These are phyloP conservation scores for Candida albicans DNA, from an alignment of 1,139 yeast species.

Conservation along the genomic window DNA sequence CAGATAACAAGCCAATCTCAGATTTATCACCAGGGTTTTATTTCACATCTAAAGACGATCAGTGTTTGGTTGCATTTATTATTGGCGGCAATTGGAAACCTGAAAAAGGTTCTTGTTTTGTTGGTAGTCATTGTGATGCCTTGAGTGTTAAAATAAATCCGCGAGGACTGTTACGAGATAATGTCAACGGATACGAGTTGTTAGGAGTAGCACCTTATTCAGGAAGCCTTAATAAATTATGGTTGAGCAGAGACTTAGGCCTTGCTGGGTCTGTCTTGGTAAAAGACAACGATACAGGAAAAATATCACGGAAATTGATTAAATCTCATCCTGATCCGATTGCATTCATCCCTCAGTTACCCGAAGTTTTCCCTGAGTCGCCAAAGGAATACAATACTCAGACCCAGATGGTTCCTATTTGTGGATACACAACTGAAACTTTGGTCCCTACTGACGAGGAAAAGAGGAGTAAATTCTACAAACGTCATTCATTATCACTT, in stretches of 20 bases:
- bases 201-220: slow-evolving; percentile 70
- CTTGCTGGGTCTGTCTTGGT: slow-evolving; percentile 62
- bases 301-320: slow-evolving; percentile 44
- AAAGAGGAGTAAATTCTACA: slow-evolving; percentile 58
- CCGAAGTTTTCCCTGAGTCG: slow-evolving; percentile 64
- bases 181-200: slow-evolving; percentile 58
- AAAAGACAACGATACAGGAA: slow-evolving; percentile 28
- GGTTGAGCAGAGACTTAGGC: slow-evolving; percentile 72
- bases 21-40: slow-evolving; percentile 43
- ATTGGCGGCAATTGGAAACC: slow-evolving; percentile 61
- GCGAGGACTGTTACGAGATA: slow-evolving; percentile 21
- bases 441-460: slow-evolving; percentile 57
- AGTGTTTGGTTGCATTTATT: slow-evolving; percentile 56
- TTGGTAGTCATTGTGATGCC: slow-evolving; percentile 64
- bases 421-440: slow-evolving; percentile 44
- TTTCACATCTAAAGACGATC: slow-evolving; percentile 57
- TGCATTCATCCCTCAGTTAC: slow-evolving; percentile 64
- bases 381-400: slow-evolving; percentile 57
- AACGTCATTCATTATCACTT: slow-evolving; percentile 55
- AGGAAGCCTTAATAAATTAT: slow-evolving; percentile 52
- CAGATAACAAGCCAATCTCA: slow-evolving; percentile 42
- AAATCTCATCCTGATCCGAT: slow-evolving; percentile 63
- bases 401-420: slow-evolving; percentile 62
- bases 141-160: slow-evolving; percentile 61
- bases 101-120: slow-evolving; percentile 54